These are phyloP conservation scores for Solanum aculeatissimum DNA, from an alignment of 305 asterid genomes.

Conservation along the genomic window DNA sequence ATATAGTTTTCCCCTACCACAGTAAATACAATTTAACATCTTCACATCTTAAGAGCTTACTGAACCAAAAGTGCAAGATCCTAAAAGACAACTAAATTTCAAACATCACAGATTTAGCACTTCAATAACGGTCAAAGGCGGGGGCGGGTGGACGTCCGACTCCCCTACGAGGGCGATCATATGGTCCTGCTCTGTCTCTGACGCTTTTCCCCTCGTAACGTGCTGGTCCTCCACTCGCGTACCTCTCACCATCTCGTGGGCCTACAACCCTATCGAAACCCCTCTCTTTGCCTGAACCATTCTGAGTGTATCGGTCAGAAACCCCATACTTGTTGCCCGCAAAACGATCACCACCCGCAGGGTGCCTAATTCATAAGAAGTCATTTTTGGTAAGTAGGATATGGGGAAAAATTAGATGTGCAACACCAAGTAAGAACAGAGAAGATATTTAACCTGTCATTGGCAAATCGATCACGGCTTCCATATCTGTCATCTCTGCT, in stretches of 20 bases:
- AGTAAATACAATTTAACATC: background rate
- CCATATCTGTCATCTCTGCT: constrained; percentile 50
- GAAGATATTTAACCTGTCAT: constrained; percentile 40
- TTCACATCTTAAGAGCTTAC: background rate
- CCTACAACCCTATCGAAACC: constrained; percentile 55
- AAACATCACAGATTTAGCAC: background rate
- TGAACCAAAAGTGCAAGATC: background rate
- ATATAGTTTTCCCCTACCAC: background rate
- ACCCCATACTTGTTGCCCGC: constrained; percentile 43
- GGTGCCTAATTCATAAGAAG: constrained; percentile 35
- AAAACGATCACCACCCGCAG: constrained; percentile 53
- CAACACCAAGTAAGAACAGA: background rate
- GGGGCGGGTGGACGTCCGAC: constrained; percentile 71
- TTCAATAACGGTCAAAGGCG: constrained; percentile 66
- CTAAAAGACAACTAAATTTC: background rate
- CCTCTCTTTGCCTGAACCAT: constrained; percentile 61
- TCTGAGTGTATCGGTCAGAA: constrained; percentile 57
- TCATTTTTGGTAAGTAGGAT: background rate
- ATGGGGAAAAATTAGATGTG: background rate
- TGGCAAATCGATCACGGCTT: constrained; percentile 56
- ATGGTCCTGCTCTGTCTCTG: constrained; percentile 84
- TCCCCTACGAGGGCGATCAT: constrained; percentile 82
- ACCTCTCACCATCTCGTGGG: constrained; percentile 11
- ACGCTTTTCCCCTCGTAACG: constrained; percentile 66
- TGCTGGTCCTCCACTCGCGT: constrained; percentile 14